A percentile compares a stretch with the other conserved stretches of the same genome.
Conservation (phyloP, 192 early-diverging fungal species). For the Coemansia sp. region DNA sequence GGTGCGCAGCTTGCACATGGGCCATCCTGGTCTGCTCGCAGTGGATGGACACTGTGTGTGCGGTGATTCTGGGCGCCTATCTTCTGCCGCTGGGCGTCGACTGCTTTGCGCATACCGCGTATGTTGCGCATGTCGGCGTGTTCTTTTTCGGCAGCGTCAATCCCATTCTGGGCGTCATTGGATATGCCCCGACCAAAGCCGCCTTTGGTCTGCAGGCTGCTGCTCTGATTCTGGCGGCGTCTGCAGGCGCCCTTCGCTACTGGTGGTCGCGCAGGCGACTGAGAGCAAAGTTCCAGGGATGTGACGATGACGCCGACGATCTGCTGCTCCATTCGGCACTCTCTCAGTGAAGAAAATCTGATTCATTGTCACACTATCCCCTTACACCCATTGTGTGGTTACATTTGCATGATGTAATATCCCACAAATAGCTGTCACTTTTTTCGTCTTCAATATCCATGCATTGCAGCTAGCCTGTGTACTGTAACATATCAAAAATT, state of each 20-base stretch:
- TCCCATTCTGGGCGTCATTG: not conserved
- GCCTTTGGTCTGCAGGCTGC: constrained; percentile 1
- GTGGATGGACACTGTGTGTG: not conserved
- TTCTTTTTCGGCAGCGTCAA: not conserved
- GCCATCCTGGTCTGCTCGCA: not conserved
- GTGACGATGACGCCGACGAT: no score
- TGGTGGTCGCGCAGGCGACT: not conserved
- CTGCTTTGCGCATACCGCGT: constrained; percentile 1
- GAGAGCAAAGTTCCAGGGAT: no score
- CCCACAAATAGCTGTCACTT: no score
- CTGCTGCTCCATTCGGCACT: no score
- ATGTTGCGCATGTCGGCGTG: not conserved
- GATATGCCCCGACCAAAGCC: not conserved
- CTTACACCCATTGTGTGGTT: no score
- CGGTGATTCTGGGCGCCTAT: not conserved
- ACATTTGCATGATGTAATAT: no score
- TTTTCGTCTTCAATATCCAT: no score
- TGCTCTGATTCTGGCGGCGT: not conserved
- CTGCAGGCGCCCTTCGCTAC: not conserved
- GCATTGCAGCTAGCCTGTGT: no score
- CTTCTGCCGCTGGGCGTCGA: not conserved
- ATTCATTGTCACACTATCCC: no score
- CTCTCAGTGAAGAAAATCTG: no score
- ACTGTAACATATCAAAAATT: no score
- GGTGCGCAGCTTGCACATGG: not conserved